A percentile compares a stretch with the other conserved stretches of the same genome.
phyloP scores from a whole-genome alignment of 2,329 filamentous ascomycete genomes.

The Sporothrix brunneoviolacea region DNA sequence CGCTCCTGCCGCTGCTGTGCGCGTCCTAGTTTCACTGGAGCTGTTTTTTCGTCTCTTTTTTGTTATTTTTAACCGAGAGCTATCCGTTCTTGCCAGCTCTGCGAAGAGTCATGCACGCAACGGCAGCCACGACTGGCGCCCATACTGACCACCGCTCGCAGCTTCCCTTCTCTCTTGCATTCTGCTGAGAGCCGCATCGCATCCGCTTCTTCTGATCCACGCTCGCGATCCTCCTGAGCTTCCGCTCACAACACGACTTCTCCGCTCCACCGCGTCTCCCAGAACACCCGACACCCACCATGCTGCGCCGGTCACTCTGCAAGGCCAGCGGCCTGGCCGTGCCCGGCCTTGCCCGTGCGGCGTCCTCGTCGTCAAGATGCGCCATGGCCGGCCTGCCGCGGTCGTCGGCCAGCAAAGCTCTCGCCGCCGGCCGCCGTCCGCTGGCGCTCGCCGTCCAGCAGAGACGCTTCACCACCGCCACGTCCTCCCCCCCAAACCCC shows the following conservation, averaged over 20 bases:
- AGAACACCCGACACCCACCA: background rate
- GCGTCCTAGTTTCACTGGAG: too few relatives aligned
- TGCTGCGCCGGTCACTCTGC: conserved; percentile 17
- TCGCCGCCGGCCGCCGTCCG: conserved; percentile 42
- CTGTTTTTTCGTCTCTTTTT: too few relatives aligned
- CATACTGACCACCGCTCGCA: conserved; percentile 1
- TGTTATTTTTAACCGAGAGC: background rate
- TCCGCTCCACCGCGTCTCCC: background rate
- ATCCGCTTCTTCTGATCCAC: conserved; percentile 9
- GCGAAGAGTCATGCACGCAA: background rate
- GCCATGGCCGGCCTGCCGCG: conserved; percentile 8
- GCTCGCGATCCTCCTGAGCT: conserved; percentile 8
- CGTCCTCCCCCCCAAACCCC: conserved; percentile 58
- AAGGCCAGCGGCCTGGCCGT: conserved; percentile 15
- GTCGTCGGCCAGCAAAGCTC: conserved; percentile 13
- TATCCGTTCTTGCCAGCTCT: background rate
- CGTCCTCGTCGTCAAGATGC: conserved; percentile 11
- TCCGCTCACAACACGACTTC: conserved; percentile 8
- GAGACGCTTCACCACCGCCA: conserved; percentile 49
- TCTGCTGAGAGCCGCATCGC: background rate
- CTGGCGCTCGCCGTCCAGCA: conserved; percentile 38
- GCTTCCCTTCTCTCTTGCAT: background rate
- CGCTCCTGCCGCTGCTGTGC: too few relatives aligned
- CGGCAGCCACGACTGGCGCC: background rate
- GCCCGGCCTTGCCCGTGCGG: conserved; percentile 10